Percentiles rank a stretch among this genome's conserved stretches.
Evolutionary conservation across 352 stramenopile genomes (phyloP).

Genomic region (Blastocystis sp.): DNA sequence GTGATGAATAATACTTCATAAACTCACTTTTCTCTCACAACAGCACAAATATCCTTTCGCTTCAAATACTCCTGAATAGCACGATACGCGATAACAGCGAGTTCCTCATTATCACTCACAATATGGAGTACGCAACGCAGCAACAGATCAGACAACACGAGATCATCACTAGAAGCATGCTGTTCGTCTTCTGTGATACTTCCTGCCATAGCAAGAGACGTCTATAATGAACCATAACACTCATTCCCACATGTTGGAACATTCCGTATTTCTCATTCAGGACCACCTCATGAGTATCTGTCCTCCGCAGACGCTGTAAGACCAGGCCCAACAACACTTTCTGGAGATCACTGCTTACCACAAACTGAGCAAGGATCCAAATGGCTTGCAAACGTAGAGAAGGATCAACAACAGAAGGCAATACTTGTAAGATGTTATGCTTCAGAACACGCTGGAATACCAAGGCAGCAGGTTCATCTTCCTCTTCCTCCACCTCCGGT

Average conservation of each 20-base stretch:
- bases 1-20: neutral
- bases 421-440: slow-evolving; percentile 33
- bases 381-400: slow-evolving; percentile 47
- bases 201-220: slow-evolving; percentile 52
- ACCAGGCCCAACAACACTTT: slow-evolving; percentile 56
- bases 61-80: slow-evolving; percentile 60
- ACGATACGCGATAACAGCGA: slow-evolving; percentile 48
- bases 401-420: slow-evolving; percentile 9
- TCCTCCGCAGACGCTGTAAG: neutral
- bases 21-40: slow-evolving; percentile 29
- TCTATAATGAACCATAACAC: neutral
- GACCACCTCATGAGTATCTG: neutral
- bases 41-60: neutral
- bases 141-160: slow-evolving; percentile 59
- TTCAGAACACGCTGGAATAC: slow-evolving; percentile 48
- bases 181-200: neutral
- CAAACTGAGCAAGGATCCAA: slow-evolving; percentile 63
- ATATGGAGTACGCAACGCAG: slow-evolving; percentile 61
- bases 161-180: neutral
- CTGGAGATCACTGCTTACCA: slow-evolving; percentile 14
- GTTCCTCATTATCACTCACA: slow-evolving; percentile 57
- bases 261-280: neutral
- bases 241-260: slow-evolving; percentile 51
- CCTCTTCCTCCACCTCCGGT: slow-evolving; percentile 20
- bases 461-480: neutral